phyloP scores from a whole-genome alignment of 1,139 yeast species.

The Casaregolazyma lundiana region DNA sequence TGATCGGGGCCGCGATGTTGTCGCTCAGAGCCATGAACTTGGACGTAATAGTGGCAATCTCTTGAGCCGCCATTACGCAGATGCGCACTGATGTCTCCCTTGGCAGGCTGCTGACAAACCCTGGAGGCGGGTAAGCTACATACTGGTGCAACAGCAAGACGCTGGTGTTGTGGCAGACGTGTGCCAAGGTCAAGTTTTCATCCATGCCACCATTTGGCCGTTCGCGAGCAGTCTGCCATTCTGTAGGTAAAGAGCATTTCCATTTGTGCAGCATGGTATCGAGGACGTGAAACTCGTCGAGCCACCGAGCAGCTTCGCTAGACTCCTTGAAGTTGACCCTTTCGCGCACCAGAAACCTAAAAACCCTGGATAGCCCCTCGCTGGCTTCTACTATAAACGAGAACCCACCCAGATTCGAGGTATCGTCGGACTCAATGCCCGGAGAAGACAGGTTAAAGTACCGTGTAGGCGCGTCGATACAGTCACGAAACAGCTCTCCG shows the following conservation, averaged over 20 bases:
- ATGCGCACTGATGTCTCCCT: slow-evolving; percentile 11
- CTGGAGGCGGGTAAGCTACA: slow-evolving; percentile 19
- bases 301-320: slow-evolving; percentile 11
- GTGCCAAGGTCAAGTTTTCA: slow-evolving; percentile 26
- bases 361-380: slow-evolving; percentile 21
- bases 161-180: slow-evolving; percentile 25
- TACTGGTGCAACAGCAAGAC: slow-evolving; percentile 26
- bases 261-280: slow-evolving; percentile 22
- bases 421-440: slow-evolving; percentile 13
- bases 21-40: slow-evolving; percentile 11
- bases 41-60: slow-evolving; percentile 11
- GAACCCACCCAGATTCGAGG: slow-evolving; percentile 23
- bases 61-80: slow-evolving; percentile 11
- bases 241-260: slow-evolving; percentile 21
- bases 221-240: slow-evolving; percentile 17
- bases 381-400: slow-evolving; percentile 26
- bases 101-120: too few relatives aligned
- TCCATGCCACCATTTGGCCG: slow-evolving; percentile 17
- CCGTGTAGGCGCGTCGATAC: slow-evolving; percentile 16
- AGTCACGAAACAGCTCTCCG: slow-evolving; percentile 17
- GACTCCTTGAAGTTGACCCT: neutral
- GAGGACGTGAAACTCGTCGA: slow-evolving; percentile 16
- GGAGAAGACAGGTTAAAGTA: slow-evolving; percentile 20
- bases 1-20: slow-evolving; percentile 11
- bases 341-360: slow-evolving; percentile 15